Conservation (phyloP, 805 yeast species). For the Yamadazyma paraphyllophila region DNA sequence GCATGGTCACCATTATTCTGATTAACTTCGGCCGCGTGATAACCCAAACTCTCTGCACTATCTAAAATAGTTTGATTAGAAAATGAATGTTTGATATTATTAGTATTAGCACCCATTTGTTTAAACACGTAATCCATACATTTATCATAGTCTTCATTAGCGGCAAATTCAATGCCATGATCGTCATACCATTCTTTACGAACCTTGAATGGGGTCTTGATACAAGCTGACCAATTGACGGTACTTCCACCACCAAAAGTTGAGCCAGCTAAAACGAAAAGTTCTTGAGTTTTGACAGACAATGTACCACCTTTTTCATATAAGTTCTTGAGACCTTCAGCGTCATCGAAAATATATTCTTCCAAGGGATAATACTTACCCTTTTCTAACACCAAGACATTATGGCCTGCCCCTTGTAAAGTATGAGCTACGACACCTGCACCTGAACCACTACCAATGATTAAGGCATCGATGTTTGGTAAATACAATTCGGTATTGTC, state of each 20-base stretch:
- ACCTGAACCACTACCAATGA: constrained; percentile 54
- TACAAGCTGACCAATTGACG: constrained; percentile 56
- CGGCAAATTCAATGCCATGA: constrained; percentile 47
- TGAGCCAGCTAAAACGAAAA: constrained; percentile 46
- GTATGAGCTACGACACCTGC: constrained; percentile 53
- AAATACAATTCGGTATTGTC: constrained; percentile 30
- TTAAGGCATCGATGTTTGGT: constrained; percentile 42
- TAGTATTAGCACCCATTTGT: constrained; percentile 47
- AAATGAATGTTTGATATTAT: constrained; percentile 41
- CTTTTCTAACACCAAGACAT: constrained; percentile 49
- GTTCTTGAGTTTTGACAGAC: constrained; percentile 31
- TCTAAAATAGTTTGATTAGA: constrained; percentile 44
- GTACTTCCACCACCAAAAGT: constrained; percentile 60
- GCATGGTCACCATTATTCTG: constrained; percentile 47
- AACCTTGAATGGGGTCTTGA: constrained; percentile 49
- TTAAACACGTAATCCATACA: constrained; percentile 46
- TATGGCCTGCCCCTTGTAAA: constrained; percentile 41
- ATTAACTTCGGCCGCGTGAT: constrained; percentile 35
- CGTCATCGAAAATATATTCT: constrained; percentile 38
- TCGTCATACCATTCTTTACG: constrained; percentile 51
- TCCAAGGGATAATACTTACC: constrained; percentile 41
- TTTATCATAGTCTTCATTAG: constrained; percentile 39
- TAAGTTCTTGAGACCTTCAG: constrained; percentile 31
- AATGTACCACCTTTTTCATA: constrained; percentile 42
- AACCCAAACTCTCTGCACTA: constrained; percentile 46